phyloP scores from a whole-genome alignment of 176 grass and related monocot genomes.

The Coix lacrymajobi region DNA sequence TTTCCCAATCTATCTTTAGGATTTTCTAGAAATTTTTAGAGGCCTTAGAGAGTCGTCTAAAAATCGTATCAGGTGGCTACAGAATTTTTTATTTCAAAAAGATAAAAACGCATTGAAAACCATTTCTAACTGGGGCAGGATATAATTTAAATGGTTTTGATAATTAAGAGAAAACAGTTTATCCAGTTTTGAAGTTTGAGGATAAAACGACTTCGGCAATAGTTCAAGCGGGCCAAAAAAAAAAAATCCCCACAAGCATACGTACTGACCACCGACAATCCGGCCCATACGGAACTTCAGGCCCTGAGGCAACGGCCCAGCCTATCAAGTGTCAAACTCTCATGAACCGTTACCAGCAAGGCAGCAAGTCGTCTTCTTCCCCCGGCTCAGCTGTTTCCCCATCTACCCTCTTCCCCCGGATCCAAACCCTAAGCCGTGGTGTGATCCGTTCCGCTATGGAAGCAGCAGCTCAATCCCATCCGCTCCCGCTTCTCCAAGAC shows the following conservation, averaged over 20 bases:
- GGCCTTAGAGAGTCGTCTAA: too few relatives aligned
- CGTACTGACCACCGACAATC: neutral
- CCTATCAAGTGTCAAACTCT: neutral
- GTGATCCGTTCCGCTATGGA: slow-evolving; percentile 34
- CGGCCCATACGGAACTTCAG: neutral
- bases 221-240: neutral
- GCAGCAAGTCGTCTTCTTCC: slow-evolving; percentile 12
- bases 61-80: too few relatives aligned
- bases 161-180: too few relatives aligned
- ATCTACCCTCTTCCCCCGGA: slow-evolving; percentile 17
- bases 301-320: neutral
- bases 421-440: slow-evolving; percentile 22
- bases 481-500: neutral
- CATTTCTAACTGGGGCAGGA: too few relatives aligned
- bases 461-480: slow-evolving; percentile 24
- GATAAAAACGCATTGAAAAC: too few relatives aligned
- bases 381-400: neutral
- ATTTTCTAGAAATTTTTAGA: too few relatives aligned
- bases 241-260: too few relatives aligned
- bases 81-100: too few relatives aligned
- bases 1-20: too few relatives aligned
- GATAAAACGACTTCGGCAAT: too few relatives aligned
- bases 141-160: too few relatives aligned
- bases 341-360: slow-evolving; percentile 18
- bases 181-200: too few relatives aligned